phyloP scores from a whole-genome alignment of 805 yeast species.

The Sugiyamaella mastotermitis region DNA sequence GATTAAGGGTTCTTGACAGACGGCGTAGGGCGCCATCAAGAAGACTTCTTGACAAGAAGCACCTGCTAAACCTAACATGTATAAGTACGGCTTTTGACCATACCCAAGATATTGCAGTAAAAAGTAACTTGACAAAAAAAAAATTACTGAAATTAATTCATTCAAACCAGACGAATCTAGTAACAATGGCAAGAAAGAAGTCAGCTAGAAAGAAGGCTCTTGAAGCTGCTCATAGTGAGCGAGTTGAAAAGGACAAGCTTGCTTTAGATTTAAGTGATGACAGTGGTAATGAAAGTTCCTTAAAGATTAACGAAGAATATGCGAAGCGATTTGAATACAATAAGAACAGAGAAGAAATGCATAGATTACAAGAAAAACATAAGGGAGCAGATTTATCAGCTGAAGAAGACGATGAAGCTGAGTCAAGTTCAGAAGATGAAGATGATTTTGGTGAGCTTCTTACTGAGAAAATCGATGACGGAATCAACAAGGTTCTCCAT shows the following conservation, averaged over 20 bases:
- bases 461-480: constrained; percentile 79
- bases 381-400: constrained; percentile 28
- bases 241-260: not conserved
- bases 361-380: constrained; percentile 23
- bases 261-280: constrained; percentile 8
- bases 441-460: constrained; percentile 87
- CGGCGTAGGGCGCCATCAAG: too few species aligned
- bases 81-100: too few species aligned
- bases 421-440: constrained; percentile 62
- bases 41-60: too few species aligned
- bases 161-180: too few species aligned
- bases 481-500: constrained; percentile 62
- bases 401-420: constrained; percentile 27
- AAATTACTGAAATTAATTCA: too few species aligned
- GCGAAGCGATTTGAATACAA: constrained; percentile 27
- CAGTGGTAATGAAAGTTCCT: constrained; percentile 13
- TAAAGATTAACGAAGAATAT: constrained; percentile 21
- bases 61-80: too few species aligned
- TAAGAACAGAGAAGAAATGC: constrained; percentile 29
- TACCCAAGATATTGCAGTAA: too few species aligned
- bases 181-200: constrained; percentile 76
- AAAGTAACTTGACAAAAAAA: too few species aligned
- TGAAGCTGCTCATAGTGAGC: constrained; percentile 1
- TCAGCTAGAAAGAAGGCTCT: constrained; percentile 43
- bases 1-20: too few species aligned